Evolutionary conservation across 768 basidiomycete species (phyloP), one percentile per base, ranked within the genome.

Genomic region (Boletellus sp.): DNA sequence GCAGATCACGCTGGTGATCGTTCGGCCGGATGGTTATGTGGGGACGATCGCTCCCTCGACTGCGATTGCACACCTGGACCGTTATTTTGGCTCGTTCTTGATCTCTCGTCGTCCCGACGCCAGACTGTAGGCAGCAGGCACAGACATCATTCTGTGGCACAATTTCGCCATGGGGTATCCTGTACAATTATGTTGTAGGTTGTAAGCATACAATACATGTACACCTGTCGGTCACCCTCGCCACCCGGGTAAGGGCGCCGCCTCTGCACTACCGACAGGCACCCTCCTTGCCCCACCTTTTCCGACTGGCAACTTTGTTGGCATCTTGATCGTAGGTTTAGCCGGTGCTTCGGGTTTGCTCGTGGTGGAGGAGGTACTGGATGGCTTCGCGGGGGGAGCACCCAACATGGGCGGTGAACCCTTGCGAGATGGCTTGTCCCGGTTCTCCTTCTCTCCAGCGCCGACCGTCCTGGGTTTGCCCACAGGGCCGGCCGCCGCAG

Each of bases 201-300:
- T 37, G 52, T 58, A 47, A 52, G 38, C 45, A 50, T 50, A 66
- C 17, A 55, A 46, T 49, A 44, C 23, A 45, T 46, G 20, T 19
- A 28, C 33, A 6, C 19, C 12, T n/a, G 9, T 47, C 33, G 9
- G 43, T 68, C 59, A 82, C 15, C 74, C 74, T 60, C 75, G 75
- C 76, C 82, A 76, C 1, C 73, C 72, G 31, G 75, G 78, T 11
- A 67, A 65, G 6, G 74, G 66, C 5, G 80, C 80, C 5, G 84
- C 85, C 48, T 85, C 83, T 2, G 75, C 74, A 54, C 84, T 86
- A 53, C 80, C 78, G n/a, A 86, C 69, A 5, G 76, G 81, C 22
- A 89, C 85, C 49, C 85, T 72, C 56, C 85, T 72, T 5, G 86
- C 78, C 6, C 84, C 85, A 24, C 73, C 74, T 51, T 66, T 72